Evolutionary conservation across 768 basidiomycete species (phyloP).

Genomic region (Lactarius psammicola): DNA sequence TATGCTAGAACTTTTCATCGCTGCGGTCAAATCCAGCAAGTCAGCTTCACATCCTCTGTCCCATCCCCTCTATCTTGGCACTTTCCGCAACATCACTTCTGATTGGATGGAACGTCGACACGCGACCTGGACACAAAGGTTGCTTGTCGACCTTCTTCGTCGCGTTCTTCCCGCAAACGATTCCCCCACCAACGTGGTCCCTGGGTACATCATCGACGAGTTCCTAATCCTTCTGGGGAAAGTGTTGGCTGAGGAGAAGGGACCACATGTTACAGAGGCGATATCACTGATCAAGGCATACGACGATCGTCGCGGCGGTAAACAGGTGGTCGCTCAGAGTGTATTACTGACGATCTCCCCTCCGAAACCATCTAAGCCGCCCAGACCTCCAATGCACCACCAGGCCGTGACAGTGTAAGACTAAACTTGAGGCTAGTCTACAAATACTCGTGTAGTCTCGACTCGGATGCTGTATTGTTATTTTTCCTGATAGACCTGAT

Average conservation of each 20-base stretch:
- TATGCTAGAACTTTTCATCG: conserved; percentile 19
- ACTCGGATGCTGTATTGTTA: too few relatives aligned
- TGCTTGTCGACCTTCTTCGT: conserved; percentile 33
- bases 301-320: not conserved
- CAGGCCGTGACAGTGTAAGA: not conserved
- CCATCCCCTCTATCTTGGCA: conserved; percentile 16
- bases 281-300: conserved; percentile 6
- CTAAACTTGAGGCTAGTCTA: not conserved
- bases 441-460: too few relatives aligned
- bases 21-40: conserved; percentile 12
- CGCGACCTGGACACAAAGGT: conserved; percentile 8
- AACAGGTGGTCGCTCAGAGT: not conserved
- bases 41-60: conserved; percentile 3
- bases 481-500: too few relatives aligned
- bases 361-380: not conserved
- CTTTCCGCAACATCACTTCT: conserved; percentile 12
- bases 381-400: not conserved
- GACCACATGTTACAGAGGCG: conserved; percentile 1
- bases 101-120: conserved; percentile 13
- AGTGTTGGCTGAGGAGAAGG: conserved; percentile 12
- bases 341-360: not conserved
- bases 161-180: conserved; percentile 29
- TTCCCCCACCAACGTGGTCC: not conserved
- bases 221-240: not conserved
- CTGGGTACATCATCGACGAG: conserved; percentile 13